Evolutionary conservation across 1,284 basidiomycete genomes (phyloP), one percentile per base, ranked within the genome.

Genomic region (Cutaneotrichosporon sp.): DNA sequence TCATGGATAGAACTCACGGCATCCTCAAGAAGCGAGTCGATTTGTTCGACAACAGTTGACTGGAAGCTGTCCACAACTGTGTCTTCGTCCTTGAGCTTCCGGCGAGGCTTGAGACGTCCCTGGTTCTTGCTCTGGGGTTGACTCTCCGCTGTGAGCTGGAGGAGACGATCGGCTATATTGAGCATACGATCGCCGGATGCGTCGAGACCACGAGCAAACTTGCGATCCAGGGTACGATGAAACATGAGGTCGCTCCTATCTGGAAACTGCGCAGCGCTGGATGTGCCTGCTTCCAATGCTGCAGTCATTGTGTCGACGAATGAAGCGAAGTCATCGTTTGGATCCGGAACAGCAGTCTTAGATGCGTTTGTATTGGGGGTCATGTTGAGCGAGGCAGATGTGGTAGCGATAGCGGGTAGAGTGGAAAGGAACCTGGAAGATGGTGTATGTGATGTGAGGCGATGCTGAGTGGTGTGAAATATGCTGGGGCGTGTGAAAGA

Each of bases 1-100:
- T n/a, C n/a, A n/a, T n/a, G n/a, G n/a, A n/a, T n/a, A n/a, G n/a
- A n/a, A n/a, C n/a, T n/a, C n/a, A n/a, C n/a, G 5, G 90, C 87
- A 51, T 83, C 80, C 72, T 97, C 94, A 51, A 96, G 75, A 51
- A 97, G 71, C 33, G 82, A 80, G 71, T 97, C 94, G 75, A 96
- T 82, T 0, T 83, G 77, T 67, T 93, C 89, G 16, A 90, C 85
- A 0, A 94, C 80, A 27, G 64, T 59, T 19, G 82, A 78, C 57
- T 85, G 81, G 70, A 91, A 96, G 59, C 82, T 82, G 67, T 94
- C 90, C 20, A 85, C 75, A 2, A 93, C 79, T 74, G 92, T 87
- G 59, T 92, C 90, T 62, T 86, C 81, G 51, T 78, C 81, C 57
- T 80, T 78, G 48, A 88, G 64, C 43, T 62, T 64, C 24, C 68